Evolutionary conservation across 306 rosid species (phyloP), one percentile per base, ranked within the genome.

Genomic region (Senna tora): DNA sequence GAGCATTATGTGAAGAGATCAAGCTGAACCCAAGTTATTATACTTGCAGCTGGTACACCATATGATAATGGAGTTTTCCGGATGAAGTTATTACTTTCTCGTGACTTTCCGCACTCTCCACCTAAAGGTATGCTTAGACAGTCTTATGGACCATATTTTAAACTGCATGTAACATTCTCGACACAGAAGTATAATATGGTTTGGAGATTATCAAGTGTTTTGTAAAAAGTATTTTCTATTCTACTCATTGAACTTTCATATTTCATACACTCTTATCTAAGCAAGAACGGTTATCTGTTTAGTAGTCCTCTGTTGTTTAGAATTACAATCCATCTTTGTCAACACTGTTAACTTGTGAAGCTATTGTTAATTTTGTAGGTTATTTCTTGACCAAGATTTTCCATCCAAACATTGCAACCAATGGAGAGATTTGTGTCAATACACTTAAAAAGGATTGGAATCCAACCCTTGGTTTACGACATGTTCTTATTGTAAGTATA

Each of bases 361-460:
- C n/a, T 30, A 56, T 77, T 78, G 73, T 38, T 46, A 22, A 34
- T 78, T 49, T 51, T 83, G 72, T 41, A 95, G 99, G 99, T 78
- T 95, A 74, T 80, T 91, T 95, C 89, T 74, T 89, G 77, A 95
- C 97, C 11, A 91, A 87, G 85, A 91, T 95, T 74, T 91, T 91
- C 80, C 99, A 89, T 82, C 99, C 99, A 45, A 95, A 95, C 56
- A 84, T 95, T 78, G 87, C 99, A 77, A 85, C 54, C 77, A 88
- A 84, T 39, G 99, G 99, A 41, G 99, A 91, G 86, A 95, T 95
- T 67, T 95, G 99, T 85, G 99, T 95, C 77, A 95, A 95, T 85
- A 92, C 97, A 0, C 83, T 95, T 68, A 91, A 95, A 79, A 95
- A 89, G 76, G 99, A 95, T 81, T 95, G 99, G 99, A 91, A 88